Base-by-base conservation (phyloP, 179 eudicot species). In the Spergularia azorica region DNA sequence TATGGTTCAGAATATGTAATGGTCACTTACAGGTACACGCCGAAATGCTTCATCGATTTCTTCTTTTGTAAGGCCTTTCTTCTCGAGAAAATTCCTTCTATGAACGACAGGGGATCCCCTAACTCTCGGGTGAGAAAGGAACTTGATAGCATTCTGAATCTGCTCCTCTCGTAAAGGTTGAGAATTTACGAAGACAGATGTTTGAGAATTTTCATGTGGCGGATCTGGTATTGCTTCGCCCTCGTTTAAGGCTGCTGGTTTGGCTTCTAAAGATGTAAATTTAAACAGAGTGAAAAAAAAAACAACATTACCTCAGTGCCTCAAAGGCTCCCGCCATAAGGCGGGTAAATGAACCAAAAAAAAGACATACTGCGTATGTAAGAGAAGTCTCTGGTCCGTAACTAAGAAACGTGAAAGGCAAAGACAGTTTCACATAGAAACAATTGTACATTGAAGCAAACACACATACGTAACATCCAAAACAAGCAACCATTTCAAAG, bases 31-130 rank as follows among this genome's bases (percentile, higher is more conserved):
- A 54, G 99, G 99, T 61, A 95, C 99, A 73, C 94, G 97, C 59
- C 94, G 89, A 80, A 95, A 93, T 74, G 99, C 99, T 88, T 93
- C 99, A 86, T 95, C 97, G 18, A 95, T 95, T 86, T 95, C 99
- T 83, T 95, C 99, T 80, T 93, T 93, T 15, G 99, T 93, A 63
- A 95, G 97, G 71, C 99, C 99, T 83, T 95, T 95, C 81, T 85
- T 89, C 87, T 95, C 99, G 69, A 93, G 97, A 85, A 95, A 95
- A 78, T 96, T 93, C 73, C 99, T 84, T 79, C 97, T 85, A 72
- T 95, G 90, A 64, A 91, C 86, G 55, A 95, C 87, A 2, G 99
- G 94, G 5, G 99, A 95, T 71, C 97, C 99, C 79, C 77, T 87
- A 62, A 95, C 99, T 85, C 89, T 95, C 5, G 99, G 97, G 79